Evolutionary conservation across 176 grass and related monocot species (phyloP), one percentile per base, ranked within the genome.

Genomic region (Metroxylon sagu): DNA sequence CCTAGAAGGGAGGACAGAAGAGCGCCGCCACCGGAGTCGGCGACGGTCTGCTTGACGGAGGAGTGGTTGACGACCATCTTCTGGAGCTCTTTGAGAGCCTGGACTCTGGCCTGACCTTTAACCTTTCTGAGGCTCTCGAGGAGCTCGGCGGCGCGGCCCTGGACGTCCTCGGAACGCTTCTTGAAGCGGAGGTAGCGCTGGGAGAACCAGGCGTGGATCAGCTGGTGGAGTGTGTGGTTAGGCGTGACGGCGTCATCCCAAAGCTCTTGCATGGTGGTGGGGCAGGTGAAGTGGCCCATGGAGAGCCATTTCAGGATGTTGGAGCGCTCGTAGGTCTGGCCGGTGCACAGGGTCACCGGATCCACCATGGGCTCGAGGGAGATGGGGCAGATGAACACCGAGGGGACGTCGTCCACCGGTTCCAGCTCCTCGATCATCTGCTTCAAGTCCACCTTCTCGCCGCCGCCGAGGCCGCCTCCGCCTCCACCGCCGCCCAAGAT

Each of bases 351-450:
- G 49, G 93, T 98, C 53, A 89, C 93, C 55, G 93, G 93, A 89
- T 98, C 93, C 72, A 98, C 76, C 93, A 98, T 98, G 3, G 93
- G 93, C 56, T 92, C 93, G 5, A 98, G 93, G 1, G 93, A 98
- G 61, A 98, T 93, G 30, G 93, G 93, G 79, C 93, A 98, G 66
- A 98, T 93, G 82, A 98, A 93, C 51, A 98, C 93, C 2, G 79
- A 77, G 3, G 93, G 93, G 43, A 98, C 84, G 2, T 80, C 89
- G 77, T 54, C 83, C 80, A 14, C 76, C 90, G 21, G 77, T 75
- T 93, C 93, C 29, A 98, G 84, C 70, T 98, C 93, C 62, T 88
- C 81, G 72, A 98, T 93, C 88, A 93, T 98, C 79, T 77, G 79
- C 73, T 78, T 56, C 30, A 93, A 80, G 74, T 98, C 93, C 10